Percentiles rank a stretch among this genome's conserved stretches.
phyloP scores from a whole-genome alignment of 352 stramenopile species.

The Phytophthora boehmeriae region DNA sequence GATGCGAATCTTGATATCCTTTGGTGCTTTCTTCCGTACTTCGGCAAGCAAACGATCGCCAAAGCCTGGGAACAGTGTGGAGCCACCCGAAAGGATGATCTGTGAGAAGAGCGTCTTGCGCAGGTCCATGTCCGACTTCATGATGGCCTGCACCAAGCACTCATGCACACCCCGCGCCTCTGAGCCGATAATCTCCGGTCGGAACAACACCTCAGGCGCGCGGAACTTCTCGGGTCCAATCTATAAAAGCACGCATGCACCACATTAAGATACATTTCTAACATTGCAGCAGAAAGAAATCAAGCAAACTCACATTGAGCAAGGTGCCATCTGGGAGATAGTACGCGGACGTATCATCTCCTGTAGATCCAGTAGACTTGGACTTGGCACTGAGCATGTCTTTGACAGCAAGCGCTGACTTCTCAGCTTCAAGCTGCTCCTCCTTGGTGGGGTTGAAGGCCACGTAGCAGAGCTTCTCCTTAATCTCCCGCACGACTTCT shows the following conservation, averaged over 20 bases:
- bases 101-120: conserved; percentile 93
- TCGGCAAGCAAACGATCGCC: conserved; percentile 95
- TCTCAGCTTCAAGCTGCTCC: conserved; percentile 80
- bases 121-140: conserved; percentile 98
- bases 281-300: background rate
- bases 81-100: conserved; percentile 94
- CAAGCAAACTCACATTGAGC: conserved; percentile 61
- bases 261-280: conserved; percentile 4
- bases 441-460: conserved; percentile 87
- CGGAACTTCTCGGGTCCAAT: conserved; percentile 85
- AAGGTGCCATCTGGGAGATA: conserved; percentile 85
- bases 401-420: conserved; percentile 54
- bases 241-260: conserved; percentile 24
- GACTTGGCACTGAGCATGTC: conserved; percentile 57
- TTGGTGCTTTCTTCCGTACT: conserved; percentile 89
- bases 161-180: conserved; percentile 85
- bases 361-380: conserved; percentile 34
- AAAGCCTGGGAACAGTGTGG: conserved; percentile 96
- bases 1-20: conserved; percentile 95
- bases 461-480: conserved; percentile 89
- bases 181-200: conserved; percentile 83
- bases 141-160: conserved; percentile 93
- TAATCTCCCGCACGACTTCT: conserved; percentile 90
- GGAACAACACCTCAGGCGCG: conserved; percentile 83
- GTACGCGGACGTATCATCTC: conserved; percentile 71